phyloP scores from a whole-genome alignment of 345 rosid genomes.

The Geranium brycei region DNA sequence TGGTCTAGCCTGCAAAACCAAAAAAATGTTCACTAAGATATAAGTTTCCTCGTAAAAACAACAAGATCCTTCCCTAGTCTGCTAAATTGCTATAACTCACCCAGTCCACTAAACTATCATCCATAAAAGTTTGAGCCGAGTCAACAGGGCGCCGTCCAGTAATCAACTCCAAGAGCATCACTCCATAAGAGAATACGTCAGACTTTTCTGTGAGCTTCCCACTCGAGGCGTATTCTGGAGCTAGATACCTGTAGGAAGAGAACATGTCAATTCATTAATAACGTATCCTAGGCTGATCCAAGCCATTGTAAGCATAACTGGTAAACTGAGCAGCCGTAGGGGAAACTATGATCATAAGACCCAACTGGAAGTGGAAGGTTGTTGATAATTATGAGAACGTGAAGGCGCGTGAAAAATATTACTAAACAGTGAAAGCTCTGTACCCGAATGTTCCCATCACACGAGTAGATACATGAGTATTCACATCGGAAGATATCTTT shows the following conservation, averaged over 20 bases:
- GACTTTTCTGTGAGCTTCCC: conserved; percentile 86
- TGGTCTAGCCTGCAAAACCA: conserved; percentile 59
- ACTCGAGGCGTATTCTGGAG: conserved; percentile 92
- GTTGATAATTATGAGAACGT: no score
- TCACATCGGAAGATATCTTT: conserved; percentile 58
- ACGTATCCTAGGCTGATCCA: no score
- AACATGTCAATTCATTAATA: conserved; percentile 1
- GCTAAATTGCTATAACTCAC: conserved; percentile 24
- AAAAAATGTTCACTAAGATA: neutral
- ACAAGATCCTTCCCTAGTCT: neutral
- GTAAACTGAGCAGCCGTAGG: no score
- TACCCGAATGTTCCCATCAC: conserved; percentile 99
- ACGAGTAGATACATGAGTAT: conserved; percentile 90
- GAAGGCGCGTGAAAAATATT: no score
- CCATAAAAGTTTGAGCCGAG: conserved; percentile 43
- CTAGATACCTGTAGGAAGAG: conserved; percentile 46
- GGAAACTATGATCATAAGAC: neutral
- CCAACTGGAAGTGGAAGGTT: no score
- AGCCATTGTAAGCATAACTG: no score
- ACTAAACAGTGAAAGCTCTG: neutral
- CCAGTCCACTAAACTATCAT: conserved; percentile 96
- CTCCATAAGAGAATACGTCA: conserved; percentile 80
- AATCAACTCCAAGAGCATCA: conserved; percentile 84
- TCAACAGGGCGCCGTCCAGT: conserved; percentile 83
- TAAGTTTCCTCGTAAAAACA: neutral